Evolutionary conservation across 1,139 yeast species (phyloP), one percentile per base, ranked within the genome.

Genomic region (Nakaseomyces sp.): DNA sequence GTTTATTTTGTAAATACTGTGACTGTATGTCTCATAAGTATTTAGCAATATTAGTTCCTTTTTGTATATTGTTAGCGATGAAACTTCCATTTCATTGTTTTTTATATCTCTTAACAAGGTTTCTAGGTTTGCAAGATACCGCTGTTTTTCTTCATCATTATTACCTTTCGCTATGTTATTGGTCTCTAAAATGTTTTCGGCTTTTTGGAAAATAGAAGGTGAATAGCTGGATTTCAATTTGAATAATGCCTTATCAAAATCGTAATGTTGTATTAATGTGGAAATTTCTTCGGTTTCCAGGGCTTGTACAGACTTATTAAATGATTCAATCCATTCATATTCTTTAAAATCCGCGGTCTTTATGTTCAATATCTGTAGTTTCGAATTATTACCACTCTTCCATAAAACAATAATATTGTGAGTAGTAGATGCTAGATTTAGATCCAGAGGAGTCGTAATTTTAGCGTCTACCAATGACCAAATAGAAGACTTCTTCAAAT

Each of bases 331-430:
- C 65, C 66, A 63, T 35, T 54, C 52, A 32, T 49, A 50, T 7
- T 43, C 46, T 24, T 46, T 48, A 41, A 54, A 47, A 25, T 47
- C 41, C 10, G 60, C 63, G 22, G 61, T 58, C 19, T 56, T 46
- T 24, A 70, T 46, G 17, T 58, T 56, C 29, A 67, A 50, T 8
- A 64, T 54, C 45, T 71, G 70, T 22, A 76, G 56, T 20, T 71
- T 65, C 3, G 81, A 73, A 1, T 77, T 68, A 2, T 76, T 73
- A 50, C 81, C 80, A 47, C 84, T 77, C 53, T 80, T 81, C 85
- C 85, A 79, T 35, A 80, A 64, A 1, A 76, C 64, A 55, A 67
- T 61, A 5, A 72, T 50, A 40, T 60, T 57, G 5, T 51, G 36
- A 35, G 54, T 52, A 24, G 52, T 46, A 4, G 47, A 28, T 3